Conservation (phyloP, 148 eudicot genomes). For the Nepenthes mirabilis region DNA sequence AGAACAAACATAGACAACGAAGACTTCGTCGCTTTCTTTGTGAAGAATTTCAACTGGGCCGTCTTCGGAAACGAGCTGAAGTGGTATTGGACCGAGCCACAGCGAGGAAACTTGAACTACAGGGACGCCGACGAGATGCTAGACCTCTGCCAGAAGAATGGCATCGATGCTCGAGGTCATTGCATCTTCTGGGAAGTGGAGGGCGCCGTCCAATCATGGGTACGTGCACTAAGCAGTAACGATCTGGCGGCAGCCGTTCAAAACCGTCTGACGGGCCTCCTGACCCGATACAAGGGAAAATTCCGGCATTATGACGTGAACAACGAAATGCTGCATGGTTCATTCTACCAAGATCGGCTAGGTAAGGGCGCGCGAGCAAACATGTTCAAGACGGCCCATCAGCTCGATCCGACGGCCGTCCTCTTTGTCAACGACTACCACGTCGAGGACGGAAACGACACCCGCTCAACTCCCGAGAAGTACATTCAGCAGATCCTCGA, state of each 20-base stretch:
- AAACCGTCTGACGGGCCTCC: constrained; percentile 60
- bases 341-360: constrained; percentile 61
- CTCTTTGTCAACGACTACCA: constrained; percentile 91
- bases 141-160: constrained; percentile 41
- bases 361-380: constrained; percentile 61
- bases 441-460: constrained; percentile 70
- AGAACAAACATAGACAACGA: constrained; percentile 74
- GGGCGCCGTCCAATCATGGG: constrained; percentile 54
- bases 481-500: constrained; percentile 66
- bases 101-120: constrained; percentile 66
- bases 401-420: constrained; percentile 55
- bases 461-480: constrained; percentile 63
- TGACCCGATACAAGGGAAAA: constrained; percentile 79
- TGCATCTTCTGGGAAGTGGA: constrained; percentile 97
- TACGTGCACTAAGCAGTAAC: constrained; percentile 28
- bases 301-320: constrained; percentile 93
- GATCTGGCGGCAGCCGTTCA: constrained; percentile 55
- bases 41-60: constrained; percentile 85
- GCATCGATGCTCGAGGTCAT: constrained; percentile 71
- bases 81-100: constrained; percentile 94
- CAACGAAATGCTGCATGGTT: constrained; percentile 94
- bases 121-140: constrained; percentile 77
- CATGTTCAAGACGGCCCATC: constrained; percentile 78
- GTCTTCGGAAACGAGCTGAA: constrained; percentile 90
- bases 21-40: constrained; percentile 67